Evolutionary conservation across 192 early-diverging fungal genomes (phyloP), one percentile per base, ranked within the genome.

Genomic region (Coemansia sp.): DNA sequence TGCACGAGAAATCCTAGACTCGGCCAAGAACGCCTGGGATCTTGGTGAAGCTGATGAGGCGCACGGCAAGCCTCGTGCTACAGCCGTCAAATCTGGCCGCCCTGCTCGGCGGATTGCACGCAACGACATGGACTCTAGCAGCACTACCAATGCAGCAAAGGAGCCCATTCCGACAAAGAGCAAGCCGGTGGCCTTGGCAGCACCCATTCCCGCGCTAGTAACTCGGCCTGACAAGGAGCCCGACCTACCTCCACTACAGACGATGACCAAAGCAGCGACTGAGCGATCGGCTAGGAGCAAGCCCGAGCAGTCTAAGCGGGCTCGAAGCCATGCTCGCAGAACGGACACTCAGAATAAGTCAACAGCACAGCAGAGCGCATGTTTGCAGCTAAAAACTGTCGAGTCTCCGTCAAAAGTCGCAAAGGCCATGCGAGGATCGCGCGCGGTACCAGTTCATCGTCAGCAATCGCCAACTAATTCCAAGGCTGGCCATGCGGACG

Each of bases 11-110:
- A 34, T 75, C 6, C 59, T 81, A 12, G 69, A 75, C 12, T 70
- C 73, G 16, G 69, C 60, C 33, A 76, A 68, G 43, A 38, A 70
- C 33, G 62, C 57, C 12, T 82, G 79, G 79, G 79, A 73, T 37
- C 55, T 82, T 6, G 70, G 53, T 9, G 53, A 57, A 21, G 5
- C 18, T 20, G 20, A 23, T 18, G 34, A 58, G n/a, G 18, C 28
- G 33, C 28, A 35, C 25, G 18, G 12, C 18, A 55, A 55, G 18
- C 35, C 56, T 21, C 34, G 2, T 8, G 18, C 34, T 1, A 58
- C 16, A 23, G 20, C 11, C 2, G 34, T 37, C 9, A 34, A 34
- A 37, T 37, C 35, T 8, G 35, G 18, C 12, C 34, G 16, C 2
- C 31, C 33, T 8, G 28, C 56, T 6, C 34, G 20, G 18, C 34